Conservation (phyloP, 2,329 filamentous ascomycete genomes). For the Sporothrix schenckii region DNA sequence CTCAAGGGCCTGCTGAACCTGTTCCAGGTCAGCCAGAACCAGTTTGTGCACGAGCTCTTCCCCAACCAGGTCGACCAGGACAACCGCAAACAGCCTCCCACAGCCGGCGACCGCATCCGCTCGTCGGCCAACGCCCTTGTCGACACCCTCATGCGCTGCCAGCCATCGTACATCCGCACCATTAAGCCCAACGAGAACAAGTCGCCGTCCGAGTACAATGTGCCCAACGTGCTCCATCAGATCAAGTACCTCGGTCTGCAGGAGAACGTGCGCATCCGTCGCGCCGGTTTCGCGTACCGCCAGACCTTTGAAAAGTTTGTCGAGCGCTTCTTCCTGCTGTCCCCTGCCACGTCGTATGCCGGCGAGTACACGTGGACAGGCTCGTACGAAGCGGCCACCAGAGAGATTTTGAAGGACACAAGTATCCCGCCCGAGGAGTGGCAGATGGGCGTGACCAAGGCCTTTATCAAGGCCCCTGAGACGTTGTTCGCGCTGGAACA, state of each 20-base stretch:
- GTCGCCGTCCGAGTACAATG: constrained; percentile 89
- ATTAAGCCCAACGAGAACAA: constrained; percentile 99
- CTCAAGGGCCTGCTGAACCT: constrained; percentile 91
- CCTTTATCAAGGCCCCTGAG: constrained; percentile 97
- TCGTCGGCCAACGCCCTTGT: constrained; percentile 92
- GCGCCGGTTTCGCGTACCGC: constrained; percentile 94
- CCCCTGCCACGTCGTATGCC: constrained; percentile 91
- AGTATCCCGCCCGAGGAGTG: constrained; percentile 94
- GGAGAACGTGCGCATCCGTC: constrained; percentile 95
- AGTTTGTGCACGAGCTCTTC: constrained; percentile 86
- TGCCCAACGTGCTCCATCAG: constrained; percentile 90
- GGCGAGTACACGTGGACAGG: constrained; percentile 97
- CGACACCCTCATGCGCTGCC: constrained; percentile 93
- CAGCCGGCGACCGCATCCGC: constrained; percentile 95
- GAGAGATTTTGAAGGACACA: constrained; percentile 93
- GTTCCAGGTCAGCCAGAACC: constrained; percentile 79
- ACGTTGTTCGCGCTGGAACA: constrained; percentile 95
- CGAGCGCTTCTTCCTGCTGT: constrained; percentile 93
- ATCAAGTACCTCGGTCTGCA: constrained; percentile 99
- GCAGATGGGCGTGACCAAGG: constrained; percentile 95
- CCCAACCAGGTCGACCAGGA: constrained; percentile 93
- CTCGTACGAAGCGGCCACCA: constrained; percentile 81
- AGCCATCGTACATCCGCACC: constrained; percentile 96
- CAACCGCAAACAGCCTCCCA: constrained; percentile 90
- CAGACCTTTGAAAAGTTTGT: constrained; percentile 98